Evolutionary conservation across 164 flowering plant species (phyloP).

Genomic region (Akebia trifoliata): DNA sequence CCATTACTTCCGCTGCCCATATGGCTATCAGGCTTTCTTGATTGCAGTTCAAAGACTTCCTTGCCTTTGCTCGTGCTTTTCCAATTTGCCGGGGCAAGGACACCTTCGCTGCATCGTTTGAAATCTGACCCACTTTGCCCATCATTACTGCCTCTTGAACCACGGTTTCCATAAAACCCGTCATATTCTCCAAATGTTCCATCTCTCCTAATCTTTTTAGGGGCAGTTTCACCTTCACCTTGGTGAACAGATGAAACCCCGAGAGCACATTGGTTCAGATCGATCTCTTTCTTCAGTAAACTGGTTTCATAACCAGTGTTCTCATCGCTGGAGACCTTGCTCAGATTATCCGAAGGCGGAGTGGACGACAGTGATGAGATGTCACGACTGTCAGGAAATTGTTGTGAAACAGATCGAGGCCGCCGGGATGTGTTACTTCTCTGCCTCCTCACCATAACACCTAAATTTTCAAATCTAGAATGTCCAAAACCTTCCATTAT

Average conservation of each 20-base stretch:
- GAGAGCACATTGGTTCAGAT: conserved; percentile 40
- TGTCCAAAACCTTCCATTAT: conserved; percentile 51
- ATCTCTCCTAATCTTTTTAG: conserved; percentile 24
- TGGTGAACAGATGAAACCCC: conserved; percentile 19
- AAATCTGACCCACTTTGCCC: conserved; percentile 17
- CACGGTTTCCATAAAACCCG: neutral
- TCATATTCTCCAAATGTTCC: conserved; percentile 17
- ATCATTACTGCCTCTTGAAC: conserved; percentile 7
- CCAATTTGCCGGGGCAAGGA: conserved; percentile 52
- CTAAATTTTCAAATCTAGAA: conserved; percentile 29
- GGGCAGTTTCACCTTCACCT: conserved; percentile 30
- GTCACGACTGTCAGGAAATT: conserved; percentile 24
- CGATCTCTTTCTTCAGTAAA: conserved; percentile 43
- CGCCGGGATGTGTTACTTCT: conserved; percentile 59
- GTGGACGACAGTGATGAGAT: conserved; percentile 27
- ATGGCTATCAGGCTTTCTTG: conserved; percentile 14
- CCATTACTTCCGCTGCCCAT: conserved; percentile 17
- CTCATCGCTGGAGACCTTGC: conserved; percentile 57
- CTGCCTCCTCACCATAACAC: conserved; percentile 40
- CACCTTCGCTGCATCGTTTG: too few species aligned
- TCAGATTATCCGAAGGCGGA: conserved; percentile 47
- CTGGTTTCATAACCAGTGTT: conserved; percentile 28
- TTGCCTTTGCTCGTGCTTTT: conserved; percentile 31
- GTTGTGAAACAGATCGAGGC: conserved; percentile 52
- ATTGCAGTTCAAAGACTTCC: conserved; percentile 23